Evolutionary conservation across 495 filamentous ascomycete species (phyloP).

Genomic region (Aspergillus asperescens): DNA sequence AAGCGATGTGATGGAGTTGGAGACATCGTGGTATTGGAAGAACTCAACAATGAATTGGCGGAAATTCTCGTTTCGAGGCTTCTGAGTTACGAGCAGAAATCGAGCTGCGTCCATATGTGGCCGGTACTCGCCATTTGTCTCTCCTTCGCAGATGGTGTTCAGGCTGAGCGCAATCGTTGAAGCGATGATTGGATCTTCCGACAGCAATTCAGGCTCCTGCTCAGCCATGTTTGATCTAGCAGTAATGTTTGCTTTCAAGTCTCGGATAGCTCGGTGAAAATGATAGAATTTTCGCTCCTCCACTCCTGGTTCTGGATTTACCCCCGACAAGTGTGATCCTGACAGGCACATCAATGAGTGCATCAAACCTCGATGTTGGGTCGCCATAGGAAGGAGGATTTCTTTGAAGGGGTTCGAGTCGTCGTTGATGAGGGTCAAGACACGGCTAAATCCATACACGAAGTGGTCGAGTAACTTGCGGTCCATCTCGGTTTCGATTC

Average conservation of each 20-base stretch:
- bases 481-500: constrained; percentile 80
- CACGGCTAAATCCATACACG: constrained; percentile 69
- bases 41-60: constrained; percentile 83
- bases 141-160: constrained; percentile 74
- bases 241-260: constrained; percentile 43
- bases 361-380: constrained; percentile 81
- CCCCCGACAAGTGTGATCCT: constrained; percentile 65
- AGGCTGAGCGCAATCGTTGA: constrained; percentile 79
- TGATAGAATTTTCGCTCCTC: constrained; percentile 46
- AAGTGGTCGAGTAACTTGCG: constrained; percentile 84
- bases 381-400: constrained; percentile 79
- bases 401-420: constrained; percentile 86
- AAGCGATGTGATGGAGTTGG: constrained; percentile 70
- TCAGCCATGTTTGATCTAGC: constrained; percentile 24
- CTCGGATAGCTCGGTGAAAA: constrained; percentile 43
- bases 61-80: constrained; percentile 58
- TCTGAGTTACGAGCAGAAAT: constrained; percentile 57
- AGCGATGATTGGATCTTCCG: constrained; percentile 59
- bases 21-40: constrained; percentile 86
- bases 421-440: constrained; percentile 78
- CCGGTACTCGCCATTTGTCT: constrained; percentile 70
- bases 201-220: constrained; percentile 35
- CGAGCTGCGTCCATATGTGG: constrained; percentile 75
- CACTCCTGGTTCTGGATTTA: constrained; percentile 41
- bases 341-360: constrained; percentile 86